phyloP scores from a whole-genome alignment of 345 rosid species.

The Citrus maxima region DNA sequence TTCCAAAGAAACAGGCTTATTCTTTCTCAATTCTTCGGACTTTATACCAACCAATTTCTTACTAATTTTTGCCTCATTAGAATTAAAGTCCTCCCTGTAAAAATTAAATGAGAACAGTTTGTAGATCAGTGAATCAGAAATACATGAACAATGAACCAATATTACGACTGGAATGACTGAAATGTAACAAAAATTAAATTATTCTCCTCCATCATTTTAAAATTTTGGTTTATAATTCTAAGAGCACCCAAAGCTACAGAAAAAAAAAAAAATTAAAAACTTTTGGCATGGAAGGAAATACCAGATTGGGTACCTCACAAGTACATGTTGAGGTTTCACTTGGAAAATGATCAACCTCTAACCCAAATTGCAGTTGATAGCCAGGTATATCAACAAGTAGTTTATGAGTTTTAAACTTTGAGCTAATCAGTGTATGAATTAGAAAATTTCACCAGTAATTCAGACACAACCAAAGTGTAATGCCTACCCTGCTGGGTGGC shows the following conservation, averaged over 20 bases:
- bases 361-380: not conserved
- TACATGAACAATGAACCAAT: not conserved
- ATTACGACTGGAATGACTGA: not conserved
- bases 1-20: slow-evolving; percentile 27
- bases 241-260: not conserved
- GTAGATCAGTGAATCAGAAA: not conserved
- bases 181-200: not conserved
- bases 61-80: slow-evolving; percentile 24
- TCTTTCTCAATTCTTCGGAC: slow-evolving; percentile 13
- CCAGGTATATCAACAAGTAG: not conserved
- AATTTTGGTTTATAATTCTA: not conserved
- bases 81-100: slow-evolving; percentile 28
- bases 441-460: not conserved
- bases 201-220: not conserved
- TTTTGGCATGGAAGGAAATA: not conserved
- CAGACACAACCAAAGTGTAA: not conserved
- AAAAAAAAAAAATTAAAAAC: not conserved
- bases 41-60: slow-evolving; percentile 26
- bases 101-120: slow-evolving; percentile 3
- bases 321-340: slow-evolving; percentile 1
- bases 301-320: not conserved
- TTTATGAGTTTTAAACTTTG: not conserved
- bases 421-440: not conserved
- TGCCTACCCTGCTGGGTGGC: too few relatives aligned
- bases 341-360: not conserved